Base-by-base conservation (phyloP, 2,329 filamentous ascomycete genomes). In the Talaromyces sp. region DNA sequence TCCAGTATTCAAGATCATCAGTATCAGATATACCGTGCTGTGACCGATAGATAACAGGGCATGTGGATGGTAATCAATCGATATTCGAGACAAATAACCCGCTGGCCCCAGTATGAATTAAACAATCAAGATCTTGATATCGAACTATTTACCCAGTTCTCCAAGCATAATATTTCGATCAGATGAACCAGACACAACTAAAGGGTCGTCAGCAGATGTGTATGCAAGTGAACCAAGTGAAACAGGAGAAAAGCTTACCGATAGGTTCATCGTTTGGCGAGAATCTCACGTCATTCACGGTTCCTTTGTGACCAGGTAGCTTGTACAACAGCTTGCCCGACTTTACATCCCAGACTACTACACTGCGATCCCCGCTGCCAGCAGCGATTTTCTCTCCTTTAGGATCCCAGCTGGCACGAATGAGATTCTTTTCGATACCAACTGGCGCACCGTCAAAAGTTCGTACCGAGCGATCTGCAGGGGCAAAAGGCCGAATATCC, bases 401-500 rank as follows among this genome's bases (percentile, higher is more conserved):
- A 1, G 86, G 83, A 74, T 96, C 91, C 95, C 95, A 99, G 78
- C 92, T 96, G 16, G 92, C 93, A 63, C 90, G 87, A 66, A 96
- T 87, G 14, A 99, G 81, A 72, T 98, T 98, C 83, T 95, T 95
- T 78, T 99, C 95, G 61, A 96, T 79, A 0, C 93, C 93, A 41
- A 87, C 84, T 11, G 90, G 89, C 0, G 94, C 94, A n/a, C 95
- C 95, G 71, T 98, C 94, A 75, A 95, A 97, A 0, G 92, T 96
- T 73, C 88, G 87, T 66, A 98, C 87, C 66, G 92, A 89, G 69
- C 95, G 85, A 75, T 97, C 91, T 0, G 90, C 88, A 0, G 95
- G 92, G 7, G 95, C 94, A 79, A 98, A 99, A 0, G 95, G 94
- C 70, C 94, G 86, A 61, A 99, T 91, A 75, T 99, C 94, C 95